Conservation (phyloP, 805 yeast genomes). For the Barnettozyma siamensis region DNA sequence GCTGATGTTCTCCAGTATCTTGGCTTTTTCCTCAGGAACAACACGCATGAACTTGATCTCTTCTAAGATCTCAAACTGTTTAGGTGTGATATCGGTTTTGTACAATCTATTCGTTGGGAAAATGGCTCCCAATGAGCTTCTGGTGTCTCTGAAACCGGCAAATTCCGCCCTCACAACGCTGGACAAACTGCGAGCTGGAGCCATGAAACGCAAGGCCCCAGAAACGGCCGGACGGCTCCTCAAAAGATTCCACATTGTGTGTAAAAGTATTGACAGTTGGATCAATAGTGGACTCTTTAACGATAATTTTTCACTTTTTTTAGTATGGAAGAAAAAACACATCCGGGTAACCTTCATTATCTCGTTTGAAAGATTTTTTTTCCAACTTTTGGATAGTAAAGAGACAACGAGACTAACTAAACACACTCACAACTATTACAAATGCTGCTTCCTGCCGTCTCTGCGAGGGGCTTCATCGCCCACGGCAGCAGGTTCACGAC, state of each 20-base stretch:
- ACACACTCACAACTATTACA: no score
- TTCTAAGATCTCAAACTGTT: conserved; percentile 7
- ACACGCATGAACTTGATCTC: conserved; percentile 11
- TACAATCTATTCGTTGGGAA: conserved; percentile 3
- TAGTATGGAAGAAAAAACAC: no score
- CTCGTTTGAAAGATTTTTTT: no score
- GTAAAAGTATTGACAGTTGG: no score
- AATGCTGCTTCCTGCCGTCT: not conserved
- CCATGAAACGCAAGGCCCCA: not conserved
- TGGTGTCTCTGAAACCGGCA: not conserved
- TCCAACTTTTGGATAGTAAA: no score
- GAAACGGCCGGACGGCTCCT: not conserved
- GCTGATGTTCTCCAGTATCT: conserved; percentile 16
- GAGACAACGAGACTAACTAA: no score
- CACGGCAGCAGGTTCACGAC: not conserved
- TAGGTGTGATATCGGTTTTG: conserved; percentile 11
- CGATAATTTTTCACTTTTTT: no score
- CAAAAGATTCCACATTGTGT: conserved; percentile 1
- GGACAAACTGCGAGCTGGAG: conserved; percentile 3
- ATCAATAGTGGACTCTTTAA: no score
- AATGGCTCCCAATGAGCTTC: conserved; percentile 3
- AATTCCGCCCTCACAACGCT: conserved; percentile 4
- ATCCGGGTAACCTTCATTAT: no score
- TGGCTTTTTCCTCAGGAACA: conserved; percentile 19
- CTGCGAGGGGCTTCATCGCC: not conserved